Evolutionary conservation across 352 stramenopile genomes (phyloP), one percentile per base, ranked within the genome.

Genomic region (Pythium volutum): DNA sequence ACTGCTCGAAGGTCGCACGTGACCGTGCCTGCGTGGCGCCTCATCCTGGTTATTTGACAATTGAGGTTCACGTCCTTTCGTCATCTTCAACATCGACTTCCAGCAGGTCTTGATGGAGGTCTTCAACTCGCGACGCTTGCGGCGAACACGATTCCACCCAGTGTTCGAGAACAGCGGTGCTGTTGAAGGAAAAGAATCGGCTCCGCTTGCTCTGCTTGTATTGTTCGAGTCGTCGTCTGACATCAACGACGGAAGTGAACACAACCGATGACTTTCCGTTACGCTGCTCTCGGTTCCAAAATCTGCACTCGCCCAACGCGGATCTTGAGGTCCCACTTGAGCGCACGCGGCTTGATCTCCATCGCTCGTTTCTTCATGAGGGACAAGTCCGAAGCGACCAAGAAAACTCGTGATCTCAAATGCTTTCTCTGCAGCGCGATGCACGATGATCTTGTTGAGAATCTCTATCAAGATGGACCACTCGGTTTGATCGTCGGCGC

Each of bases 331-430:
- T 10, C 18, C 20, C 15, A 29, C 43, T 26, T 50, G 43, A 15
- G 20, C 20, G 29, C 18, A 31, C 10, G 18, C 29, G 10, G 20
- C 25, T 23, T 38, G 26, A 27, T 46, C 9, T 23, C 20, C 29
- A 34, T 50, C 26, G 34, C 38, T 8, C 12, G 33, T 18, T n/a
- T 66, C 49, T 4, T 66, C 50, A 16, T 55, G 9, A 23, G 59
- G 59, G 18, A 59, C 16, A 7, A 66, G 29, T 6, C 50, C 50
- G 4, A 53, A 42, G n/a, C 59, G 38, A 25, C 29, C 42, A 10
- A 66, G 26, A 39, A 66, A 66, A 9, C 27, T 34, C 4, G 59
- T 34, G 9, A 66, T 39, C 33, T 66, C 47, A n/a, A 54, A 66
- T 14, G 59, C 59, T 26, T 59, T 33, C 38, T 66, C 49, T 10